Conservation (phyloP, 2,329 filamentous ascomycete species). For the Penicillium palitans region DNA sequence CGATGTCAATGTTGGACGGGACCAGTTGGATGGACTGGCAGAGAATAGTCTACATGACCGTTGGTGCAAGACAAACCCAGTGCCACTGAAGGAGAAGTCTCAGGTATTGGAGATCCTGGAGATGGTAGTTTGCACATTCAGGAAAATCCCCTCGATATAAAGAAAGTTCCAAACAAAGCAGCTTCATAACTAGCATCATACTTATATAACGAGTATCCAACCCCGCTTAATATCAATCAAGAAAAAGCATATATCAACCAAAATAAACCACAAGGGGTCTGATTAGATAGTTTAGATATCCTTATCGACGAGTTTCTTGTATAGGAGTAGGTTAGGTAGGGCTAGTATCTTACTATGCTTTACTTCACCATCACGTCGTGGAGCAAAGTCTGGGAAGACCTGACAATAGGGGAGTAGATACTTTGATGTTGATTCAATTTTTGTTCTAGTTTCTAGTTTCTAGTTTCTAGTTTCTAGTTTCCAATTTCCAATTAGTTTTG, state of each 20-base stretch:
- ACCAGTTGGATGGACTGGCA: conserved; percentile 52
- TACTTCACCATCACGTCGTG: background rate
- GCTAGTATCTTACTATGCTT: background rate
- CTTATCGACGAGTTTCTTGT: background rate
- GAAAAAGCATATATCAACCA: background rate
- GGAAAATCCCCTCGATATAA: background rate
- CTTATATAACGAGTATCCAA: background rate
- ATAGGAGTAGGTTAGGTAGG: background rate
- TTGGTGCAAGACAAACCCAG: conserved; percentile 24
- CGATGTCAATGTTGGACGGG: conserved; percentile 52
- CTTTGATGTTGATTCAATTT: background rate
- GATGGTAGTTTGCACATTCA: conserved; percentile 20
- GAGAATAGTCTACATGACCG: conserved; percentile 26
- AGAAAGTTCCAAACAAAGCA: background rate
- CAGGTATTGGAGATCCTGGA: conserved; percentile 28
- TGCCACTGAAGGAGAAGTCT: conserved; percentile 22
- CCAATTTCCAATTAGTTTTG: background rate
- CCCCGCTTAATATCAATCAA: background rate
- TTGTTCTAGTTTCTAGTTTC: no score
- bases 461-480: background rate
- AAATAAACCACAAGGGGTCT: background rate
- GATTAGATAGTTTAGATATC: background rate
- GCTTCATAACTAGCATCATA: background rate
- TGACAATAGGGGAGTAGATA: background rate
- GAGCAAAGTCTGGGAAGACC: no score